phyloP scores from a whole-genome alignment of 2,329 filamentous ascomycete genomes.

The Colletotrichum tamarilloi region DNA sequence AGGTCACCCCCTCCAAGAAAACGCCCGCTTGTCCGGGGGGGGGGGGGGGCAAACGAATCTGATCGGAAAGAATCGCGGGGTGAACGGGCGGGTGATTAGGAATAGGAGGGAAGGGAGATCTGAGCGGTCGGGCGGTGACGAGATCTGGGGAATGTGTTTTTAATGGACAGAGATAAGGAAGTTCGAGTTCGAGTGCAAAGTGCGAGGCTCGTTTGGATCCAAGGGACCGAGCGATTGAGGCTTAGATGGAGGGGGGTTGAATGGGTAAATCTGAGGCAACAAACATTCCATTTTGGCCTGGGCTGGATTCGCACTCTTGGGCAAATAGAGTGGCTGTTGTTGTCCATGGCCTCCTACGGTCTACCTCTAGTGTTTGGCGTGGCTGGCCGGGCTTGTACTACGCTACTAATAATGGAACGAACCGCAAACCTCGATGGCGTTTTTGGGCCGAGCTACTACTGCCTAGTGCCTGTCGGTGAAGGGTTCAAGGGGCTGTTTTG shows the following conservation, averaged over 20 bases:
- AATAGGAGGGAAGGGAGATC: slow-evolving; percentile 1
- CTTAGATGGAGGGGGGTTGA: not conserved
- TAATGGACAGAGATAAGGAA: not conserved
- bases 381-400: not conserved
- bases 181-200: not conserved
- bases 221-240: not conserved
- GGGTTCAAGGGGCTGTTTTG: not conserved
- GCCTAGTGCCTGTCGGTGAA: slow-evolving; percentile 11
- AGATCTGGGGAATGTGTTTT: not conserved
- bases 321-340: not conserved
- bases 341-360: too few species aligned
- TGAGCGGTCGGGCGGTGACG: slow-evolving; percentile 29
- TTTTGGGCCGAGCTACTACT: not conserved
- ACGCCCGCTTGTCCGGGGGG: not conserved
- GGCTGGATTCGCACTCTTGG: not conserved
- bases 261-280: not conserved
- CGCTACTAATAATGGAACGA: not conserved
- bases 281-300: not conserved
- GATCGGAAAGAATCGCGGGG: slow-evolving; percentile 10
- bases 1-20: not conserved
- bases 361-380: not conserved
- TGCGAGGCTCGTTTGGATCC: not conserved
- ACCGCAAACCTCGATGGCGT: not conserved
- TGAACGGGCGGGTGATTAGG: not conserved
- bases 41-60: not conserved